A percentile compares a stretch with the other conserved stretches of the same genome.
Conservation (phyloP, 208 protist genomes). For the Leishmania gerbilli region DNA sequence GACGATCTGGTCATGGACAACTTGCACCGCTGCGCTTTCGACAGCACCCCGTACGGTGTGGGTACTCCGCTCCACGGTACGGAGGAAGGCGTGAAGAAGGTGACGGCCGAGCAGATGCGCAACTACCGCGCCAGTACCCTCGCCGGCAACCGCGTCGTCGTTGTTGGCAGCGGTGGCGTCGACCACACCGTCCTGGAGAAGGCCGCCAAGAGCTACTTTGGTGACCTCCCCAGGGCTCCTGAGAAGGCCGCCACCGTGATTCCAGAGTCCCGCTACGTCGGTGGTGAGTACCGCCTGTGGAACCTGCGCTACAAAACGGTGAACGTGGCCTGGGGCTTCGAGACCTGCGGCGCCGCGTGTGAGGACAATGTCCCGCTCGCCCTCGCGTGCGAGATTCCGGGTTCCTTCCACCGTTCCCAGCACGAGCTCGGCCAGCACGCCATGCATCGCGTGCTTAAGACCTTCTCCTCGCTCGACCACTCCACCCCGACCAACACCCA, state of each 20-base stretch:
- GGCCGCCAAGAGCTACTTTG: conserved; percentile 91
- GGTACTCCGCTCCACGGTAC: conserved; percentile 97
- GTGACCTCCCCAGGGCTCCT: conserved; percentile 56
- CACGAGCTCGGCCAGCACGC: conserved; percentile 88
- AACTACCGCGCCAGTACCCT: conserved; percentile 91
- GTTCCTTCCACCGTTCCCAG: conserved; percentile 87
- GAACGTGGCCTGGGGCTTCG: conserved; percentile 88
- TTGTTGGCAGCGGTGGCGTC: conserved; percentile 96
- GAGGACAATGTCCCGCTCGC: conserved; percentile 85
- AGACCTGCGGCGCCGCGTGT: conserved; percentile 85
- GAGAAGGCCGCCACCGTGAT: conserved; percentile 24
- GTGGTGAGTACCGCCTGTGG: conserved; percentile 88
- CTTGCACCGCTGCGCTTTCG: conserved; percentile 92
- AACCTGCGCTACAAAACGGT: conserved; percentile 89
- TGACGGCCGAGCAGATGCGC: conserved; percentile 77
- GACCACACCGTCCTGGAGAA: conserved; percentile 94
- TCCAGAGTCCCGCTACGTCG: conserved; percentile 75
- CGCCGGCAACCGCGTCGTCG: conserved; percentile 92
- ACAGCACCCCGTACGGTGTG: conserved; percentile 90
- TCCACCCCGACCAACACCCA: conserved; percentile 88
- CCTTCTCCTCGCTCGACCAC: conserved; percentile 89
- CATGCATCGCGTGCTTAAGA: conserved; percentile 89
- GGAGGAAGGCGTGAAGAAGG: conserved; percentile 88
- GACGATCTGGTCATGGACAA: conserved; percentile 97
- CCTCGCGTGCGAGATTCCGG: conserved; percentile 87